Conservation (phyloP, 345 rosid species). For the Rhizophora apiculata region DNA sequence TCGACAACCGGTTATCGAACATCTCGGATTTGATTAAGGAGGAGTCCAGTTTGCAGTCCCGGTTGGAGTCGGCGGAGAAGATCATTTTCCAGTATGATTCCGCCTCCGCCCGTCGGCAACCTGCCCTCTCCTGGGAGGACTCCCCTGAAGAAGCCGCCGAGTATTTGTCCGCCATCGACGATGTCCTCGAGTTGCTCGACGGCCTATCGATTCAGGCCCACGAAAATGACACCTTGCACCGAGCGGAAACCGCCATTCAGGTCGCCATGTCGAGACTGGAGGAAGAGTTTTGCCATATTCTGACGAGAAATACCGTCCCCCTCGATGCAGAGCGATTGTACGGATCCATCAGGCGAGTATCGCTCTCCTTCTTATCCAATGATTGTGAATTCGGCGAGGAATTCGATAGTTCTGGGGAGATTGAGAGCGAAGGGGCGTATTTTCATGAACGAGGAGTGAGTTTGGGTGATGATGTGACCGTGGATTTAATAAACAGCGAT, state of each 20-base stretch:
- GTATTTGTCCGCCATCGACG: constrained; percentile 75
- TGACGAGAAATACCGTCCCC: constrained; percentile 77
- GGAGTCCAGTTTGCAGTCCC: constrained; percentile 29
- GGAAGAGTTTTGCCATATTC: constrained; percentile 79
- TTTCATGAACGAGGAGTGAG: constrained; percentile 89
- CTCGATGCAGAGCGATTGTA: constrained; percentile 68
- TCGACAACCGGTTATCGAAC: constrained; percentile 88
- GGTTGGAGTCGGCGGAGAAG: constrained; percentile 66
- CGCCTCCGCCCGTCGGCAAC: constrained; percentile 32
- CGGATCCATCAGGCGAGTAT: constrained; percentile 78
- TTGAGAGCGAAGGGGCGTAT: constrained; percentile 49
- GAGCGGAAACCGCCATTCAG: constrained; percentile 85
- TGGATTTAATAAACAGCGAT: constrained; percentile 67
- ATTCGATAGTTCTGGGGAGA: constrained; percentile 68
- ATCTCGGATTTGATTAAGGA: constrained; percentile 64
- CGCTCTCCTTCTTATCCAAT: constrained; percentile 49
- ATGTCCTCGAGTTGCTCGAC: constrained; percentile 51
- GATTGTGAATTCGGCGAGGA: constrained; percentile 72
- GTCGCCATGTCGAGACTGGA: constrained; percentile 87
- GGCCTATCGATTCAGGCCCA: constrained; percentile 45
- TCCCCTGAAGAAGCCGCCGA: constrained; percentile 63
- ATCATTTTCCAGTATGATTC: constrained; percentile 63
- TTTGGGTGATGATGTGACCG: constrained; percentile 68
- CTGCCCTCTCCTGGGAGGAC: constrained; percentile 54
- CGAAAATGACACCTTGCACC: constrained; percentile 54